These are phyloP conservation scores for Pseudogymnoascus sp. DNA, from an alignment of 2,329 filamentous ascomycete genomes.

Conservation along the genomic window DNA sequence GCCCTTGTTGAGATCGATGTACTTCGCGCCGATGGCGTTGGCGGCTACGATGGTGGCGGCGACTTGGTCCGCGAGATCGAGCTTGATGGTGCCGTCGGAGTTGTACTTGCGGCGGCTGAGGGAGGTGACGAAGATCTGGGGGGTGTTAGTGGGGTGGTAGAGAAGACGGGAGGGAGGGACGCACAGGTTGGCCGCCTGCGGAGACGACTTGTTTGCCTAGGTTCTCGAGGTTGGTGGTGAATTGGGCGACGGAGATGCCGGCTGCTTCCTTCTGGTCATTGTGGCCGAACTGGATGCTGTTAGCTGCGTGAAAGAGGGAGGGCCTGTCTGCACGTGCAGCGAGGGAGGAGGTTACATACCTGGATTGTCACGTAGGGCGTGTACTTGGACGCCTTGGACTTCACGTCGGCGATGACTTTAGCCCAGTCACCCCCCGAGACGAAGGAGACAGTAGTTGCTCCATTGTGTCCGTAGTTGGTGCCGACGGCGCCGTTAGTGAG, in stretches of 20 bases:
- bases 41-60: conserved; percentile 34
- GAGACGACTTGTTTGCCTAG: conserved; percentile 27
- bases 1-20: conserved; percentile 36
- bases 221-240: conserved; percentile 35
- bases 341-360: conserved; percentile 21
- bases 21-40: conserved; percentile 23
- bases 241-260: conserved; percentile 34
- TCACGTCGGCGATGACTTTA: conserved; percentile 34
- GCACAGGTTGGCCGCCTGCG: conserved; percentile 27
- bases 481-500: conserved; percentile 38
- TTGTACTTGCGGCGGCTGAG: conserved; percentile 37
- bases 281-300: conserved; percentile 37
- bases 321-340: neutral
- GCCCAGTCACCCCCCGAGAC: conserved; percentile 39
- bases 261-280: conserved; percentile 42
- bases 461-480: conserved; percentile 41
- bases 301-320: neutral
- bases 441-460: conserved; percentile 41
- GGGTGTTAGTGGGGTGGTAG: neutral
- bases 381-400: conserved; percentile 27
- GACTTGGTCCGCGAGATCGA: conserved; percentile 34
- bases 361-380: conserved; percentile 43
- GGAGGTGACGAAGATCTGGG: conserved; percentile 35
- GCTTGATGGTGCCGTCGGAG: conserved; percentile 29
- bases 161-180: neutral